phyloP scores from a whole-genome alignment of 140 eudicot genomes.

The Anethum foeniculum region DNA sequence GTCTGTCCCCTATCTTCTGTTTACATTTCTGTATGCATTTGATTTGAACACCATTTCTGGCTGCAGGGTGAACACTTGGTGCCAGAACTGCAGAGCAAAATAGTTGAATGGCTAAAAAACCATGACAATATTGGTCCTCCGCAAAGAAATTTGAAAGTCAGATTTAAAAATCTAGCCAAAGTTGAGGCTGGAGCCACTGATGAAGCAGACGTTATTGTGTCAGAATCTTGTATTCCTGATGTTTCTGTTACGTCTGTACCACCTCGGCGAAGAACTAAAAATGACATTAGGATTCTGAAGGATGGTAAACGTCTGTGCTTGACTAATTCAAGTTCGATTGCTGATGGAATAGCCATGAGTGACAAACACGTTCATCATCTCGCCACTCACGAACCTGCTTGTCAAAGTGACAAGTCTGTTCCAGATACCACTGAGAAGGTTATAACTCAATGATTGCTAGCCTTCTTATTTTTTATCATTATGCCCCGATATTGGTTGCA shows the following conservation, averaged over 20 bases:
- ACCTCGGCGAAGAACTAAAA: slow-evolving; percentile 65
- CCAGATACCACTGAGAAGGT: slow-evolving; percentile 48
- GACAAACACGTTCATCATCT: slow-evolving; percentile 23
- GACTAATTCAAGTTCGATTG: slow-evolving; percentile 29
- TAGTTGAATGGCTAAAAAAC: not conserved
- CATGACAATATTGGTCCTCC: not conserved
- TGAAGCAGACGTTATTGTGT: slow-evolving; percentile 26
- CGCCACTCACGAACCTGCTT: slow-evolving; percentile 20
- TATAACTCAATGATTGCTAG: not conserved
- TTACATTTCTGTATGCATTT: slow-evolving; percentile 1
- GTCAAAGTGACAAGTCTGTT: slow-evolving; percentile 32
- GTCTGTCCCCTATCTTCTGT: not conserved
- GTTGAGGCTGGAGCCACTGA: slow-evolving; percentile 34
- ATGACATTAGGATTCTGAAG: slow-evolving; percentile 40
- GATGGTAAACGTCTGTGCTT: slow-evolving; percentile 35
- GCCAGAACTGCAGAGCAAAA: slow-evolving; percentile 31
- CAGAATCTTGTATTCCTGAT: slow-evolving; percentile 36
- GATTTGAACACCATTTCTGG: slow-evolving; percentile 6
- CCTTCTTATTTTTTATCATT: not conserved
- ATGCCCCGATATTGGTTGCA: not conserved
- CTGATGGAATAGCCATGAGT: slow-evolving; percentile 30
- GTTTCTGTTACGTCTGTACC: slow-evolving; percentile 65
- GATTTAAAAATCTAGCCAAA: slow-evolving; percentile 25
- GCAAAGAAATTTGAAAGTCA: not conserved
- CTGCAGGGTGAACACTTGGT: slow-evolving; percentile 55